These are phyloP conservation scores for Prunus padus DNA, from an alignment of 306 rosid genomes.

Conservation along the genomic window DNA sequence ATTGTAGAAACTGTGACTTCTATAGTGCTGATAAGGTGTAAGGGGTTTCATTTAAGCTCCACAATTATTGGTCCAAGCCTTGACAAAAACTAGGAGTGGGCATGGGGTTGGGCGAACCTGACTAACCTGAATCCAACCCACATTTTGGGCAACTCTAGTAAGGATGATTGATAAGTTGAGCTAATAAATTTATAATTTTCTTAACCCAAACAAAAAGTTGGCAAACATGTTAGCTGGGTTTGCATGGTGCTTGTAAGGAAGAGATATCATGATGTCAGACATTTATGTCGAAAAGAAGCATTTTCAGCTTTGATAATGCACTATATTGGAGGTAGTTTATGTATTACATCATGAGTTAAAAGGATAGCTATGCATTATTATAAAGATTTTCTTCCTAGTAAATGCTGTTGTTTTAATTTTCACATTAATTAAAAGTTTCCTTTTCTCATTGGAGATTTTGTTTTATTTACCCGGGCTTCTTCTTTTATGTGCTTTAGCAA, in stretches of 20 bases:
- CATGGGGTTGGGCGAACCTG: neutral
- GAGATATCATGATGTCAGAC: neutral
- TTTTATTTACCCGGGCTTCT: constrained; percentile 20
- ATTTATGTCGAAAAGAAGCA: neutral
- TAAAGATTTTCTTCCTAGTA: neutral
- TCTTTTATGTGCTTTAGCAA: constrained; percentile 12
- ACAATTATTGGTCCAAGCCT: neutral
- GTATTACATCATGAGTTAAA: neutral
- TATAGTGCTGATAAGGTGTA: too few relatives aligned
- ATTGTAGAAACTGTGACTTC: neutral
- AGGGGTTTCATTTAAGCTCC: neutral
- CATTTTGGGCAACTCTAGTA: neutral
- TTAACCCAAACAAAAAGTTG: neutral
- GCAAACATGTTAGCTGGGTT: neutral
- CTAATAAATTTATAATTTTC: neutral
- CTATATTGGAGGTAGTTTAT: neutral
- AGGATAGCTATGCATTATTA: neutral
- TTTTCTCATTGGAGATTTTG: constrained; percentile 34
- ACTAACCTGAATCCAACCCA: neutral
- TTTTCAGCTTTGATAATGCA: neutral
- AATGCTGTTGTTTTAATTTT: neutral
- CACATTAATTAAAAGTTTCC: constrained; percentile 16
- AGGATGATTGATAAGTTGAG: neutral
- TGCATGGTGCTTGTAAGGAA: neutral
- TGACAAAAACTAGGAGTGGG: neutral